phyloP scores from a whole-genome alignment of 2,329 filamentous ascomycete species.

The Phialophora verrucosa region DNA sequence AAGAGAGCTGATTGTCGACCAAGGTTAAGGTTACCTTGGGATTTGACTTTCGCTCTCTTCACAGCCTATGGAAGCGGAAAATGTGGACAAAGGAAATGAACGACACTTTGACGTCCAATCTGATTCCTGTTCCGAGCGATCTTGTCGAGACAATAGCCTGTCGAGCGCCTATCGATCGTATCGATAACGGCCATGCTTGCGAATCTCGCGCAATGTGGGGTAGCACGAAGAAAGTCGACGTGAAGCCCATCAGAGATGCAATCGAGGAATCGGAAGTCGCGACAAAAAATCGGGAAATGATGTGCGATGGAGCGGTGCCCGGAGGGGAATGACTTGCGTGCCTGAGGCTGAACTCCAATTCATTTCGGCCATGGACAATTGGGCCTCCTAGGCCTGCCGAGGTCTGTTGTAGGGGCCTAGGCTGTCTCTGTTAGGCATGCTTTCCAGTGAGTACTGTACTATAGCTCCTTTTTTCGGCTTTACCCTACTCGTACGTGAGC shows the following conservation, averaged over 20 bases:
- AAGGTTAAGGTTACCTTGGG: background rate
- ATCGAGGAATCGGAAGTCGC: conserved; percentile 1
- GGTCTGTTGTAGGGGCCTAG: background rate
- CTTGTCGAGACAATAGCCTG: background rate
- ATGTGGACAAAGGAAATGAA: background rate
- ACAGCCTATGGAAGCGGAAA: conserved; percentile 3
- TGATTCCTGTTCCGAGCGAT: background rate
- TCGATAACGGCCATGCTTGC: conserved; percentile 1
- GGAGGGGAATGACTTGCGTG: background rate
- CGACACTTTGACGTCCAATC: background rate
- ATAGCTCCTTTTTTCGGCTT: too few species aligned
- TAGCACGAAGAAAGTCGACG: background rate
- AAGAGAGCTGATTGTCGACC: background rate
- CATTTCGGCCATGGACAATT: background rate
- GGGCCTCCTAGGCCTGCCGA: background rate
- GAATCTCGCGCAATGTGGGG: conserved; percentile 1
- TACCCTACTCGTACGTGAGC: too few species aligned
- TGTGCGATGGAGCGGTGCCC: background rate
- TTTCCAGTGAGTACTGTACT: too few species aligned
- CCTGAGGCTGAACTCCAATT: conserved; percentile 1
- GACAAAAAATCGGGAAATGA: background rate
- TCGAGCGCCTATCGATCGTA: conserved; percentile 8
- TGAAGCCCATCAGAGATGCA: background rate
- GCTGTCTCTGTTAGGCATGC: background rate
- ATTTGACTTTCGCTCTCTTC: conserved; percentile 3